A percentile compares a stretch with the other conserved stretches of the same genome.
These are phyloP conservation scores for Podospora tetraspora DNA, from an alignment of 495 filamentous ascomycete genomes.

Conservation along the genomic window DNA sequence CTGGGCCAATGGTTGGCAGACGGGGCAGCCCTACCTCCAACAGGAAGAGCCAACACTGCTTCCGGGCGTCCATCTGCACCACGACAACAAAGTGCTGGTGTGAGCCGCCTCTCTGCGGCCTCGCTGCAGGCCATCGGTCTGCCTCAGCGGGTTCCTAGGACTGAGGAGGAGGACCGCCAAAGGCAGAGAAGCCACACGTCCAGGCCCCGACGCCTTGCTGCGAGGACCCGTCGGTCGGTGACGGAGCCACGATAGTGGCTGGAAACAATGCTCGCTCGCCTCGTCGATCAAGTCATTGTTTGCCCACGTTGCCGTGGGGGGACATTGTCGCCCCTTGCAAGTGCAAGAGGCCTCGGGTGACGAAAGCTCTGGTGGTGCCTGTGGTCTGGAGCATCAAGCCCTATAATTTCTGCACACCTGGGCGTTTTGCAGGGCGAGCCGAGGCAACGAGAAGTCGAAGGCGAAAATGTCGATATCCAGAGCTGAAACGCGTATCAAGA, in stretches of 20 bases:
- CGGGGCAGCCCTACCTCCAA: neutral
- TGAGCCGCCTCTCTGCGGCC: neutral
- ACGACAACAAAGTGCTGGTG: constrained; percentile 1
- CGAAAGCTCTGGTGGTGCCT: neutral
- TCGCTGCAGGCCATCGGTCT: neutral
- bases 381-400: neutral
- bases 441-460: neutral
- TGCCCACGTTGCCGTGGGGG: neutral
- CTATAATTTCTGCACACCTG: neutral
- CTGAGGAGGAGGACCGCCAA: neutral
- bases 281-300: neutral
- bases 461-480: neutral
- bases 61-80: neutral
- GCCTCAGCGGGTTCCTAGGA: neutral
- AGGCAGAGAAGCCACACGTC: neutral
- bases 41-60: neutral
- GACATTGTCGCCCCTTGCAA: neutral
- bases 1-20: neutral
- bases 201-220: neutral
- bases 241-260: neutral
- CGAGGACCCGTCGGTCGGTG: neutral
- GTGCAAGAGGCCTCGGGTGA: neutral
- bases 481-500: neutral
- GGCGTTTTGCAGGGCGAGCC: neutral
- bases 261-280: neutral